Percentiles rank a stretch among this genome's conserved stretches.
Evolutionary conservation across 2,329 filamentous ascomycete genomes (phyloP).

Genomic region (Colletotrichum acutatum): DNA sequence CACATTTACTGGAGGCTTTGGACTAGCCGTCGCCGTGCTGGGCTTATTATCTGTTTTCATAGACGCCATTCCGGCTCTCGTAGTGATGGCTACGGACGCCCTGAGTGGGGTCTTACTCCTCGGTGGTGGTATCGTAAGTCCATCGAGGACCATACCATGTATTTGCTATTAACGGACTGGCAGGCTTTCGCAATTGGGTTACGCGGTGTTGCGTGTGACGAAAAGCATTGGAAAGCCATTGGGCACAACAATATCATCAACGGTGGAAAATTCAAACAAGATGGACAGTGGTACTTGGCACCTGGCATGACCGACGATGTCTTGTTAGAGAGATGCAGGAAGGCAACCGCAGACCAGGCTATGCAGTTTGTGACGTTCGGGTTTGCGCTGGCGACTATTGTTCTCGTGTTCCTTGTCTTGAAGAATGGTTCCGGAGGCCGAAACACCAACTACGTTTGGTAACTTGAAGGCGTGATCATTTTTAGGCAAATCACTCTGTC

Average conservation of each 20-base stretch:
- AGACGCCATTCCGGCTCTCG: conserved; percentile 18
- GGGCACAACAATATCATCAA: neutral
- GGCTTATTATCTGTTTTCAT: conserved; percentile 21
- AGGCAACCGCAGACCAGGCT: conserved; percentile 24
- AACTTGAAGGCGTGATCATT: neutral
- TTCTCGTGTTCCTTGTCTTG: conserved; percentile 23
- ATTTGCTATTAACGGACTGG: neutral
- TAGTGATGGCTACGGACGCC: conserved; percentile 27
- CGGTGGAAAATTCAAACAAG: neutral
- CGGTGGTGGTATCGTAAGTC: conserved; percentile 31
- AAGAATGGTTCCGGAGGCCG: conserved; percentile 17
- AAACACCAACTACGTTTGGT: neutral
- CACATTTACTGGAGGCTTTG: conserved; percentile 28
- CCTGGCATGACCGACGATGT: neutral
- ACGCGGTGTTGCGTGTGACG: conserved; percentile 11
- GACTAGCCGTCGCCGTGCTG: conserved; percentile 10
- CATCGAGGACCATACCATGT: neutral
- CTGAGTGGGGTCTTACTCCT: conserved; percentile 26
- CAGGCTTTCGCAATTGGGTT: conserved; percentile 28
- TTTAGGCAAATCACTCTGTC: neutral
- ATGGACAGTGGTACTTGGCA: neutral
- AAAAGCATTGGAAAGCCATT: neutral
- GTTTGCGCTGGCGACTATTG: conserved; percentile 13
- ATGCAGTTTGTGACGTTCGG: conserved; percentile 31
- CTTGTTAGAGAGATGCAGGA: conserved; percentile 17